Evolutionary conservation across 768 basidiomycete species (phyloP).

Genomic region (Coprinellus micaceus): DNA sequence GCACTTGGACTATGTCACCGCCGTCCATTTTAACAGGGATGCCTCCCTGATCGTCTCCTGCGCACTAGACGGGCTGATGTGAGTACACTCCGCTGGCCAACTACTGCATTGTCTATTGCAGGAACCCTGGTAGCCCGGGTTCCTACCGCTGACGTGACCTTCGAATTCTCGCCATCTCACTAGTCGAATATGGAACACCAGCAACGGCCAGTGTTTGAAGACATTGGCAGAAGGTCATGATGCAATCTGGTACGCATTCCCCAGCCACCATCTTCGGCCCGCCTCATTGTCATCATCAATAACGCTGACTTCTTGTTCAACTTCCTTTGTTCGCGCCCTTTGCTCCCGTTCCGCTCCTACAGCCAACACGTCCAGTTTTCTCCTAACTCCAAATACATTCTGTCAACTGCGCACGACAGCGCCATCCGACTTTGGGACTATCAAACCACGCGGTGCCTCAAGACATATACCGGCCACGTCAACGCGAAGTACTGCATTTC

Average conservation of each 20-base stretch:
- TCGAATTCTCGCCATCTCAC: no score
- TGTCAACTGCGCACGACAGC: conserved; percentile 91
- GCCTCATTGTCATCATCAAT: background rate
- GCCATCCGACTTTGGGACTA: conserved; percentile 95
- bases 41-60: conserved; percentile 90
- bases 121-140: no score
- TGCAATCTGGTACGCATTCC: conserved; percentile 62
- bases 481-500: conserved; percentile 84
- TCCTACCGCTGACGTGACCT: no score
- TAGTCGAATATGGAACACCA: conserved; percentile 96
- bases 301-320: background rate
- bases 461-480: conserved; percentile 82
- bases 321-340: background rate
- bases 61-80: conserved; percentile 93
- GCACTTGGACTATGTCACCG: conserved; percentile 92
- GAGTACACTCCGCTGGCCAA: conserved; percentile 25
- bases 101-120: conserved; percentile 1
- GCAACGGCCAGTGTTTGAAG: conserved; percentile 91
- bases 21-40: conserved; percentile 91
- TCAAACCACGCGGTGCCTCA: conserved; percentile 83
- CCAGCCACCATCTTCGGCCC: background rate
- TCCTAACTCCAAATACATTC: conserved; percentile 91
- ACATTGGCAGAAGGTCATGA: conserved; percentile 89
- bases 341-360: background rate
- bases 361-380: conserved; percentile 93